phyloP scores from a whole-genome alignment of 768 basidiomycete genomes.

The Lepiota venenata region DNA sequence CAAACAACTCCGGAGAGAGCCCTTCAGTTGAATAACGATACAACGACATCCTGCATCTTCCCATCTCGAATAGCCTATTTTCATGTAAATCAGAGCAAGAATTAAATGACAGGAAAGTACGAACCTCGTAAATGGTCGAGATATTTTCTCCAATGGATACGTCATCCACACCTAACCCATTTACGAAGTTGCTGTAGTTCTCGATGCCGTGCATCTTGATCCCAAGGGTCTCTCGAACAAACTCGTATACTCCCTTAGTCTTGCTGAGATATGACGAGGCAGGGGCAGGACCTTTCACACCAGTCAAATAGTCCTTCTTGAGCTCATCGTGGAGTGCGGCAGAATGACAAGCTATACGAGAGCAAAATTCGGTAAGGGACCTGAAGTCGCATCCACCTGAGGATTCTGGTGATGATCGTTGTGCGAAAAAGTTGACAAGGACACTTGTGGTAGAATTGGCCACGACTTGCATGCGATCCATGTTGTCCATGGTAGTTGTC shows the following conservation, averaged over 20 bases:
- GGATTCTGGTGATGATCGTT: slow-evolving; percentile 29
- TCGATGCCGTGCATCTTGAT: slow-evolving; percentile 76
- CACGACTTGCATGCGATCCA: slow-evolving; percentile 59
- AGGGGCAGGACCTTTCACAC: slow-evolving; percentile 57
- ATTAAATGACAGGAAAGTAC: slow-evolving; percentile 15
- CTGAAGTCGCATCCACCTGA: slow-evolving; percentile 17
- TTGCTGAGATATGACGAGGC: slow-evolving; percentile 60
- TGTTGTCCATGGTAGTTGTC: slow-evolving; percentile 68
- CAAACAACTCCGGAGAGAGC: neutral
- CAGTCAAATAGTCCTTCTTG: slow-evolving; percentile 52
- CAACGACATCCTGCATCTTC: slow-evolving; percentile 56
- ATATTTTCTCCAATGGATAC: slow-evolving; percentile 70
- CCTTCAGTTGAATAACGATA: slow-evolving; percentile 41
- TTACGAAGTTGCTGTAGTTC: slow-evolving; percentile 47
- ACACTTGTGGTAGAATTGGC: slow-evolving; percentile 54
- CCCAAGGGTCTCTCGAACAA: slow-evolving; percentile 58
- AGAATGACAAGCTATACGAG: slow-evolving; percentile 43
- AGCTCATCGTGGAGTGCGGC: slow-evolving; percentile 43
- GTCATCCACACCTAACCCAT: slow-evolving; percentile 45
- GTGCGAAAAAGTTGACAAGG: slow-evolving; percentile 43
- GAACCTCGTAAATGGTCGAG: slow-evolving; percentile 67
- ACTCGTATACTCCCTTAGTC: slow-evolving; percentile 68
- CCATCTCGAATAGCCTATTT: slow-evolving; percentile 64
- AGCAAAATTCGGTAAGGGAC: slow-evolving; percentile 48
- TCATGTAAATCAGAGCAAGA: neutral